Percentiles rank a stretch among this genome's conserved stretches.
Evolutionary conservation across 2,329 filamentous ascomycete genomes (phyloP).

Genomic region (Fusarium nurragi): DNA sequence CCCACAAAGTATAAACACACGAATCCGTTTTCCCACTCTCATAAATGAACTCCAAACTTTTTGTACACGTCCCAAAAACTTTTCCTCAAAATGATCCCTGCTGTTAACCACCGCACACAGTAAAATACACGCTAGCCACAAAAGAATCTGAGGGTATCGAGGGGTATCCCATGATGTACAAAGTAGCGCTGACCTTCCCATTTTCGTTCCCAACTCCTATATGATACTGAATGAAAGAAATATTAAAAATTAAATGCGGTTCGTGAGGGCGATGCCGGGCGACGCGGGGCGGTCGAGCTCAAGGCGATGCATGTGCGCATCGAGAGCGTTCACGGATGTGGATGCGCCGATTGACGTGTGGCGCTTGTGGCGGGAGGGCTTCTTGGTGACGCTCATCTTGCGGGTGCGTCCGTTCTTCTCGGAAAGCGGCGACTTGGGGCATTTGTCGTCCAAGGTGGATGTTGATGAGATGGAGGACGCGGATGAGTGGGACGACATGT

Average conservation of each 20-base stretch:
- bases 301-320: constrained; percentile 41
- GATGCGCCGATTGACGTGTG: constrained; percentile 35
- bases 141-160: constrained; percentile 18
- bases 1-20: constrained; percentile 1
- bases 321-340: constrained; percentile 38
- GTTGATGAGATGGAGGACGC: constrained; percentile 42
- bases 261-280: constrained; percentile 43
- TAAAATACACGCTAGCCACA: constrained; percentile 31
- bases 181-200: constrained; percentile 19
- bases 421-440: constrained; percentile 23
- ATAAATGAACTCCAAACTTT: constrained; percentile 3
- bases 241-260: constrained; percentile 37
- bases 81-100: background rate
- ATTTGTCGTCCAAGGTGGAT: constrained; percentile 32
- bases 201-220: background rate
- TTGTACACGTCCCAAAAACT: constrained; percentile 3
- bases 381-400: constrained; percentile 46
- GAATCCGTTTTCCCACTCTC: background rate
- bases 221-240: background rate
- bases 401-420: constrained; percentile 42
- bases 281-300: constrained; percentile 44
- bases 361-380: constrained; percentile 39
- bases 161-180: constrained; percentile 33
- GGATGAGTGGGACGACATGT: constrained; percentile 31
- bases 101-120: constrained; percentile 13